A percentile compares a stretch with the other conserved stretches of the same genome.
Evolutionary conservation across 2,329 filamentous ascomycete species (phyloP).

Genomic region (Pleomassaria siparia): DNA sequence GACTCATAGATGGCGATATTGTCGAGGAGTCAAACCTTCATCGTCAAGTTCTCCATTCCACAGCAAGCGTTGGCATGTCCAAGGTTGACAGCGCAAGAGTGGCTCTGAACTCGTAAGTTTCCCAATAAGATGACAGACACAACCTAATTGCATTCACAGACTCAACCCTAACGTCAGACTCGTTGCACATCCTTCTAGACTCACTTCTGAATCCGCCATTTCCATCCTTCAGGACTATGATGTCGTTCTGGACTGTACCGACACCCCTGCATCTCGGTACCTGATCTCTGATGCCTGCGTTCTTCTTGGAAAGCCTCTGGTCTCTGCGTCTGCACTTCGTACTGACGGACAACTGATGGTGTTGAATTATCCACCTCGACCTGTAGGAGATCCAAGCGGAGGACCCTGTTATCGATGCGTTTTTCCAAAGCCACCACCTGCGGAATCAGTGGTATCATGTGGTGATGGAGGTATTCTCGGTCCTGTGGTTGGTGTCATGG

Average conservation of each 20-base stretch:
- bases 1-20: constrained; percentile 81
- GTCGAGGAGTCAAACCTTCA: constrained; percentile 92
- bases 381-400: constrained; percentile 58
- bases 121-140: background rate
- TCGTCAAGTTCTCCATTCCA: constrained; percentile 82
- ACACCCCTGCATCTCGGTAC: constrained; percentile 88
- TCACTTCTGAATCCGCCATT: constrained; percentile 69
- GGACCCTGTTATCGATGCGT: constrained; percentile 94
- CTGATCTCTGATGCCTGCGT: constrained; percentile 90
- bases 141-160: constrained; percentile 42
- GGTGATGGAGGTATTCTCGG: constrained; percentile 92
- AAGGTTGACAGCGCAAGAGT: constrained; percentile 75
- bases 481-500: constrained; percentile 91
- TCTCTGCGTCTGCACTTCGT: constrained; percentile 86
- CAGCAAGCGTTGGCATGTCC: constrained; percentile 66
- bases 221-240: constrained; percentile 72
- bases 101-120: constrained; percentile 47
- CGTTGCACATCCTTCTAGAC: constrained; percentile 61
- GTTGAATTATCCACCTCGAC: constrained; percentile 74
- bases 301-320: constrained; percentile 72
- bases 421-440: constrained; percentile 83
- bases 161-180: constrained; percentile 74
- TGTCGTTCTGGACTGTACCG: constrained; percentile 89
- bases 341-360: constrained; percentile 89
- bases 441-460: constrained; percentile 79